Conservation (phyloP, 2,329 filamentous ascomycete species). For the Venturia pyrina region DNA sequence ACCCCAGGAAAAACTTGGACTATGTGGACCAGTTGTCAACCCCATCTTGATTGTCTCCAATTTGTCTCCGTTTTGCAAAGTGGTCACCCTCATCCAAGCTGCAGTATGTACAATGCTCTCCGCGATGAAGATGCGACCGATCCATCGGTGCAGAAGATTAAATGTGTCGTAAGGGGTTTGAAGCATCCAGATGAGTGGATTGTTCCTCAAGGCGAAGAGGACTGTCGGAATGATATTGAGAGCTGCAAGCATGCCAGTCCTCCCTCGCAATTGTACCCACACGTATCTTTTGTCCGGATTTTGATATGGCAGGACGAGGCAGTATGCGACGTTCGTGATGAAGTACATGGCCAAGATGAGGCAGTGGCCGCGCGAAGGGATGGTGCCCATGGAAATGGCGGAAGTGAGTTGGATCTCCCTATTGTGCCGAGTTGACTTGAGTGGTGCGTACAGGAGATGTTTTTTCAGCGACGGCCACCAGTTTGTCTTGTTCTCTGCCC, state of each 20-base stretch:
- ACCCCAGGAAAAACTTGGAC: conserved; percentile 48
- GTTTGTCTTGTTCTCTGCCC: conserved; percentile 33
- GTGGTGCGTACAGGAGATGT: conserved; percentile 58
- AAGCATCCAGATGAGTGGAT: conserved; percentile 72
- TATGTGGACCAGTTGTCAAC: conserved; percentile 25
- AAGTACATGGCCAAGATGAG: conserved; percentile 59
- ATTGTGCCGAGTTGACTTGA: conserved; percentile 69
- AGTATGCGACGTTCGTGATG: conserved; percentile 68
- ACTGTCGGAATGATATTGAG: conserved; percentile 90
- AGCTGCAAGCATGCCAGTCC: conserved; percentile 72
- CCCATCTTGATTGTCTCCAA: conserved; percentile 47
- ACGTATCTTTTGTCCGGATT: conserved; percentile 38
- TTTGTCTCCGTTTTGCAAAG: conserved; percentile 42
- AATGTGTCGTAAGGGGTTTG: conserved; percentile 93
- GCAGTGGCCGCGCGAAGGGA: conserved; percentile 70
- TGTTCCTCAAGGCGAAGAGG: conserved; percentile 84
- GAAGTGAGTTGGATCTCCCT: conserved; percentile 58
- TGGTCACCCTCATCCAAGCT: conserved; percentile 61
- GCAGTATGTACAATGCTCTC: conserved; percentile 61
- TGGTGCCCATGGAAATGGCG: conserved; percentile 62
- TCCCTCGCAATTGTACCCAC: conserved; percentile 72
- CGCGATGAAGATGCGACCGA: conserved; percentile 61
- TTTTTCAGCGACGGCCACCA: conserved; percentile 52
- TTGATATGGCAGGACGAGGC: conserved; percentile 54
- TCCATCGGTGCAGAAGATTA: conserved; percentile 81